Evolutionary conservation across 108 stramenopile species (phyloP).

Genomic region (Fistulifera solaris): DNA sequence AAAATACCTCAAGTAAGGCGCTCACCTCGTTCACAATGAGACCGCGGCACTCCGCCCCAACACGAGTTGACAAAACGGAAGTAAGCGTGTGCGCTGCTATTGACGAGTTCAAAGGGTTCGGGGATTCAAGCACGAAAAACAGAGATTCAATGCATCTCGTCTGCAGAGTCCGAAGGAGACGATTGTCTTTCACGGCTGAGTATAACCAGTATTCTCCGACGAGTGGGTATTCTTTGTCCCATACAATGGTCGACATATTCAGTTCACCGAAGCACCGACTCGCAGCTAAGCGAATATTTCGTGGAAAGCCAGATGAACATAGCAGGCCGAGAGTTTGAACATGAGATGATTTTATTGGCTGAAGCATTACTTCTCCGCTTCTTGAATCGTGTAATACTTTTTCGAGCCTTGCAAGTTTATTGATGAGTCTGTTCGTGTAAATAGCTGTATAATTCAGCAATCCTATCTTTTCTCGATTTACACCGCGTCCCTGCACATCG

Average conservation of each 20-base stretch:
- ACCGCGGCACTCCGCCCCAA: constrained; percentile 29
- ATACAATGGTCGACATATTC: neutral
- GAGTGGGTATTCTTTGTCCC: neutral
- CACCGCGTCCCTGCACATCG: too few species aligned
- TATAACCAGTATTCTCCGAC: neutral
- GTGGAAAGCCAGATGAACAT: neutral
- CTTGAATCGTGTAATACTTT: too few species aligned
- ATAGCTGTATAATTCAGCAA: too few species aligned
- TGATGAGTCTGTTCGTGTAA: too few species aligned
- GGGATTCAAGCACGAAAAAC: too few species aligned
- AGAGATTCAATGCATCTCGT: constrained; percentile 18
- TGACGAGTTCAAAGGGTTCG: too few species aligned
- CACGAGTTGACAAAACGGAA: constrained; percentile 28
- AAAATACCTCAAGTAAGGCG: neutral
- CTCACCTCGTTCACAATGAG: constrained; percentile 8
- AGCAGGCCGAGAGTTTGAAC: too few species aligned
- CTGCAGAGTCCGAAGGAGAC: constrained; percentile 1
- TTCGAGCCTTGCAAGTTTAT: too few species aligned
- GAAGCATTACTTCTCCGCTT: too few species aligned
- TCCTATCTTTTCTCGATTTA: too few species aligned
- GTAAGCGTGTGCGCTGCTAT: constrained; percentile 42
- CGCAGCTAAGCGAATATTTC: constrained; percentile 4
- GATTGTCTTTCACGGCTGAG: neutral
- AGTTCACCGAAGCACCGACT: constrained; percentile 8
- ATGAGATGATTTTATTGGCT: too few species aligned